These are phyloP conservation scores for Solanum ossicruentum DNA, from an alignment of 257 asterid species.

Conservation along the genomic window DNA sequence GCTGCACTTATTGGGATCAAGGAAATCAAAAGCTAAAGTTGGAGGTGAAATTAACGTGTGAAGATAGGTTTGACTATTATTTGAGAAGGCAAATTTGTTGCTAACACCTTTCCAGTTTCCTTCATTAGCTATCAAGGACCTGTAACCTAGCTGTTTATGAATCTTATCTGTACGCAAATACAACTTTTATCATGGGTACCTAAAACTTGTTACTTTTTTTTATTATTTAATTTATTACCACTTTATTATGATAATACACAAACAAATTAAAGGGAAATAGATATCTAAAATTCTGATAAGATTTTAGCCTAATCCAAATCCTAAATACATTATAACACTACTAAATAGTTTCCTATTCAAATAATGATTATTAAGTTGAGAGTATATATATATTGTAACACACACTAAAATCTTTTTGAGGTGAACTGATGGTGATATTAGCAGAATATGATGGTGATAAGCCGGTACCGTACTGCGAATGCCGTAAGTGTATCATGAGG, in stretches of 20 bases:
- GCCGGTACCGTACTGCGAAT: background rate
- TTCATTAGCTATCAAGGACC: background rate
- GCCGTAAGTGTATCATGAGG: background rate
- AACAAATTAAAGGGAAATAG: background rate
- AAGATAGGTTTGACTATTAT: slow-evolving; percentile 16
- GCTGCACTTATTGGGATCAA: background rate
- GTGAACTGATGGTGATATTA: background rate
- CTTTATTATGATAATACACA: background rate
- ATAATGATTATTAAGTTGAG: background rate
- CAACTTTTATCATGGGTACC: background rate
- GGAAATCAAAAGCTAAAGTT: slow-evolving; percentile 6
- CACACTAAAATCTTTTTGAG: background rate
- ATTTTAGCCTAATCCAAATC: background rate
- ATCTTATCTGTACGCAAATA: background rate
- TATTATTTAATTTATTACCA: background rate
- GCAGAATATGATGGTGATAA: background rate
- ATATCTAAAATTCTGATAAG: background rate
- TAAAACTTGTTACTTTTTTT: background rate
- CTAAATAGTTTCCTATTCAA: background rate
- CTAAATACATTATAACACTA: background rate
- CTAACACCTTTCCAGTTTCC: background rate
- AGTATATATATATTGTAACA: background rate
- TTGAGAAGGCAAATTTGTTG: background rate
- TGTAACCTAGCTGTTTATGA: background rate
- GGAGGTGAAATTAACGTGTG: slow-evolving; percentile 20